These are phyloP conservation scores for Triticum aestivum DNA, from an alignment of 176 grass and related monocot species.

Conservation along the genomic window IWGSC_CS_RefSeq_v2.1 NC_057814.1:585267101-585267600, in stretches of 20 bases:
- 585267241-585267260: slow-evolving; percentile 24
- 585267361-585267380: background rate
- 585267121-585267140: slow-evolving; percentile 14
- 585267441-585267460: background rate
- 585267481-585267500: background rate
- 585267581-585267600: background rate
- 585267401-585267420: background rate
- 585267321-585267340: slow-evolving; percentile 54
- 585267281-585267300: slow-evolving; percentile 14
- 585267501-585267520: background rate
- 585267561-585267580: background rate
- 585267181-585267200: slow-evolving; percentile 48
- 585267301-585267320: slow-evolving; percentile 35
- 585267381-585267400: background rate
- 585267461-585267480: background rate
- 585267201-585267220: slow-evolving; percentile 69
- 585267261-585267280: slow-evolving; percentile 57
- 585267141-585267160: slow-evolving; percentile 21
- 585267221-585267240: slow-evolving; percentile 62
- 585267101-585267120: slow-evolving; percentile 53
- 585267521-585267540: background rate
- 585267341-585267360: slow-evolving; percentile 44
- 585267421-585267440: background rate
- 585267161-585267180: slow-evolving; percentile 25
- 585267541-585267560: background rate